phyloP scores from a whole-genome alignment of 2,329 filamentous ascomycete genomes.

The Xylaria sp. region DNA sequence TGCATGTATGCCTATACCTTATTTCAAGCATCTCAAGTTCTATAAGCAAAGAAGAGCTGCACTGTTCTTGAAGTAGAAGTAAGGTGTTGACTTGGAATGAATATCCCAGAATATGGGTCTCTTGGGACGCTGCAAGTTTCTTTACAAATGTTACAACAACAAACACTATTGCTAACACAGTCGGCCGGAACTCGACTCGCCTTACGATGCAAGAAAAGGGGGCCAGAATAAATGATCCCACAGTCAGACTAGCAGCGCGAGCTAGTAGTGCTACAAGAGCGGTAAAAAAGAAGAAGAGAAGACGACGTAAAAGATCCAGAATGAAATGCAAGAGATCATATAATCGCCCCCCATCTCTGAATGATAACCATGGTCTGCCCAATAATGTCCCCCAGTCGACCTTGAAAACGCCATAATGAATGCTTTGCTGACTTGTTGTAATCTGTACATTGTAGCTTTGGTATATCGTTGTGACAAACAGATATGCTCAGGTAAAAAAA shows the following conservation, averaged over 20 bases:
- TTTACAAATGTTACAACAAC: slow-evolving; percentile 29
- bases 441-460: slow-evolving; percentile 29
- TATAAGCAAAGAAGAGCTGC: not conserved
- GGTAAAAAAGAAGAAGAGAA: not conserved
- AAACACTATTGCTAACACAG: slow-evolving; percentile 26
- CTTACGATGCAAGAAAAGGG: slow-evolving; percentile 13
- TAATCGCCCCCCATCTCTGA: slow-evolving; percentile 6
- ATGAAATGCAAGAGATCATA: slow-evolving; percentile 26
- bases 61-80: not conserved
- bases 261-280: not conserved
- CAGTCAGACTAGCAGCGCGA: not conserved
- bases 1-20: not conserved
- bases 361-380: slow-evolving; percentile 22
- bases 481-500: not conserved
- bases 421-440: slow-evolving; percentile 34
- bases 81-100: not conserved
- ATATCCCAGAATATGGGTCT: slow-evolving; percentile 9
- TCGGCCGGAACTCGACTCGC: slow-evolving; percentile 10
- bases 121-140: slow-evolving; percentile 16
- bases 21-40: not conserved
- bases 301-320: slow-evolving; percentile 8
- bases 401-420: slow-evolving; percentile 39
- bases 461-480: slow-evolving; percentile 22
- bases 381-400: slow-evolving; percentile 19
- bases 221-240: not conserved